Base-by-base conservation (phyloP, 441 rosid species). In the Biscutella auriculata region DNA sequence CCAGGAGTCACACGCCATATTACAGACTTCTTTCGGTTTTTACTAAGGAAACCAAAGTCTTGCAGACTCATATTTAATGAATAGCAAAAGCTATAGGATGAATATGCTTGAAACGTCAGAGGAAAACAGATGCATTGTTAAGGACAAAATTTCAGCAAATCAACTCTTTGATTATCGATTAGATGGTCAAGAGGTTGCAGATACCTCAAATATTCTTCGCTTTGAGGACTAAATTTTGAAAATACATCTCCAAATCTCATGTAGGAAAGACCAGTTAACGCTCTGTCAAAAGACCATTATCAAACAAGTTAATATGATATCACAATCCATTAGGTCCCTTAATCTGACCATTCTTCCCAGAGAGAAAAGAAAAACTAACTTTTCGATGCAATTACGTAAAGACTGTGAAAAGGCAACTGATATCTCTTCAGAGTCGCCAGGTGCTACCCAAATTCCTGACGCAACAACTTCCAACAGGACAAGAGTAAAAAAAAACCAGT, bases 371-470 rank as follows among this genome's bases (percentile, higher is more conserved):
- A 19, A 72, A 69, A 60, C 50, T 67, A 73, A 91, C 99, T 90
- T 95, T 76, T 91, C 99, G 43, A 95, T 84, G 60, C 85, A 76
- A 74, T 88, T 88, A 76, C 88, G 81, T 57, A 95, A 73, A 61
- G 99, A 82, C 66, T 83, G 97, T 54, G 98, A 91, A 62, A 95
- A 84, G 69, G 99, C 98, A 59, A 83, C 74, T 7, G 97, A 95
- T 68, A 95, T 82, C 89, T 91, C 98, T 76, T 95, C 98, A n/a
- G 95, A 84, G 73, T 91, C 98, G 62, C 99, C 99, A 75, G 99
- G 98, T 69, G 98, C 87, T 67, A 83, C 75, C 99, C 99, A 95
- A 63, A 83, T 71, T 70, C 99, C 99, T 36, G 96, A 84, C 57
- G 99, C 88, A 69, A 88, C 86, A 77, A 82, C 98, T 95, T 70